A percentile compares a stretch with the other conserved stretches of the same genome.
These are phyloP conservation scores for Geranium incanum DNA, from an alignment of 441 rosid species.

Conservation along the genomic window DNA sequence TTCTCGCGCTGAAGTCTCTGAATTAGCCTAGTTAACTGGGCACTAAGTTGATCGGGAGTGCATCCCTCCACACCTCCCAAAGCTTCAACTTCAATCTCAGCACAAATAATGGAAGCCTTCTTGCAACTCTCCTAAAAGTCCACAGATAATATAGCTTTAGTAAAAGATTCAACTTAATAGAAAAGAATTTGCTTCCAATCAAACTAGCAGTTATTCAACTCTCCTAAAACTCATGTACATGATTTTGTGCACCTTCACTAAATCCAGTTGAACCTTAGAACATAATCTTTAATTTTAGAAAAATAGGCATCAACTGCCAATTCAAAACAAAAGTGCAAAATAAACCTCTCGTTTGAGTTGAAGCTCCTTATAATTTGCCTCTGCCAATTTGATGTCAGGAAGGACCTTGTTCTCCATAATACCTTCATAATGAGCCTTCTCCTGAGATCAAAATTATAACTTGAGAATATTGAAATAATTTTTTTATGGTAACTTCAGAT, in stretches of 20 bases:
- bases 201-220: neutral
- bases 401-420: constrained; percentile 73
- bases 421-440: constrained; percentile 64
- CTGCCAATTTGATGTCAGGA: constrained; percentile 58
- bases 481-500: constrained; percentile 11
- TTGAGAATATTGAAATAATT: constrained; percentile 20
- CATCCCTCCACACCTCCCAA: constrained; percentile 72
- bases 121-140: constrained; percentile 55
- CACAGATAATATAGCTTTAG: constrained; percentile 13
- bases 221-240: neutral
- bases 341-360: constrained; percentile 52
- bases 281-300: neutral
- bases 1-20: constrained; percentile 74
- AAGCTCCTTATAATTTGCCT: constrained; percentile 49
- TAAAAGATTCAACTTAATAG: constrained; percentile 1
- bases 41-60: constrained; percentile 80
- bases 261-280: neutral
- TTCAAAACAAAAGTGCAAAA: constrained; percentile 14
- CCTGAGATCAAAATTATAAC: constrained; percentile 41
- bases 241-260: neutral
- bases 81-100: constrained; percentile 79
- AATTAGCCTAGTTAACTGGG: constrained; percentile 53
- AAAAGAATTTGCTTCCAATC: constrained; percentile 2
- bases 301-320: constrained; percentile 12
- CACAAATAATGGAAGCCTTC: constrained; percentile 94